phyloP scores from a whole-genome alignment of 208 protist genomes.

The Angomonas deanei region DNA sequence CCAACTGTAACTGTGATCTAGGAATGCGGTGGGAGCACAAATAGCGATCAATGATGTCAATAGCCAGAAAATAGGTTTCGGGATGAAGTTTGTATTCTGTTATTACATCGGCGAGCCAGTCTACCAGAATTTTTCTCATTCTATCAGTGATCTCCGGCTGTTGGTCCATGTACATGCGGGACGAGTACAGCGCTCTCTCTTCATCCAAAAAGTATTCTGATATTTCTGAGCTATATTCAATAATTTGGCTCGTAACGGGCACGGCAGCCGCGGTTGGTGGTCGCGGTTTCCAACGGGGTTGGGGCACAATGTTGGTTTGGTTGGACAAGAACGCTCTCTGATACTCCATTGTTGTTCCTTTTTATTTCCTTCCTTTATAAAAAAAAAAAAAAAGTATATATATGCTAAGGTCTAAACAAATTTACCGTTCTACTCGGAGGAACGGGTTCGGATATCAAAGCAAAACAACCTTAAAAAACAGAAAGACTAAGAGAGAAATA shows the following conservation, averaged over 20 bases:
- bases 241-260: constrained; percentile 1
- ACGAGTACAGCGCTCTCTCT: constrained; percentile 36
- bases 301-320: constrained; percentile 24
- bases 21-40: constrained; percentile 54
- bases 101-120: constrained; percentile 96
- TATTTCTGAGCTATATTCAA: constrained; percentile 73
- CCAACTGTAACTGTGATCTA: constrained; percentile 75
- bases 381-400: constrained; percentile 7
- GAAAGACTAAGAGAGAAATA: too few species aligned
- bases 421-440: too few species aligned
- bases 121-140: constrained; percentile 96
- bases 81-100: constrained; percentile 92
- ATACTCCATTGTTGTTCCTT: constrained; percentile 9
- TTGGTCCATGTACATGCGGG: constrained; percentile 47
- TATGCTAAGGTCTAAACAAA: background rate
- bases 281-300: constrained; percentile 3
- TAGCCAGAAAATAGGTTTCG: constrained; percentile 95
- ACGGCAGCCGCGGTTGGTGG: background rate
- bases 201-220: constrained; percentile 62
- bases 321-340: constrained; percentile 20
- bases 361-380: too few species aligned
- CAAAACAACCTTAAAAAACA: too few species aligned
- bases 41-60: constrained; percentile 95
- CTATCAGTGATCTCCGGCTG: constrained; percentile 91
- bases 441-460: too few species aligned